phyloP scores from a whole-genome alignment of 2,329 filamentous ascomycete genomes.

The Aspergillus terreus region DNA sequence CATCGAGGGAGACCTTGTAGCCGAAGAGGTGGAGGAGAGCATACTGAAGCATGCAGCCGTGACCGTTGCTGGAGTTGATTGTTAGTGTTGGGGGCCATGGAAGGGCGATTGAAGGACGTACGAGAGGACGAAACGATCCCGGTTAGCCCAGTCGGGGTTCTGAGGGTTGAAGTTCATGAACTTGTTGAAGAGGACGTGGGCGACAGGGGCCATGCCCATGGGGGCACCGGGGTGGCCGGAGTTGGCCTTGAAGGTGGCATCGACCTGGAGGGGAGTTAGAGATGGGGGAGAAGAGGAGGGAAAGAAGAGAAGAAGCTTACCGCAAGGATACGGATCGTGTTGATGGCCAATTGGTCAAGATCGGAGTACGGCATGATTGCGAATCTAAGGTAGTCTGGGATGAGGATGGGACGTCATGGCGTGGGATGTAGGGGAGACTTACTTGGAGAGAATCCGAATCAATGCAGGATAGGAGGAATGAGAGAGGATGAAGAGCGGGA shows the following conservation, averaged over 20 bases:
- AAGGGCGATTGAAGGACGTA: slow-evolving; percentile 53
- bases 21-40: slow-evolving; percentile 95
- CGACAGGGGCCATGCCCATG: slow-evolving; percentile 92
- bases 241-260: slow-evolving; percentile 95
- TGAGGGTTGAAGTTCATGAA: slow-evolving; percentile 99
- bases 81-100: slow-evolving; percentile 6
- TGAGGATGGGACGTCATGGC: slow-evolving; percentile 5
- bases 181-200: slow-evolving; percentile 97
- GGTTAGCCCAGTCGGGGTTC: slow-evolving; percentile 95
- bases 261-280: slow-evolving; percentile 60
- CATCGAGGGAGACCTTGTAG: slow-evolving; percentile 80
- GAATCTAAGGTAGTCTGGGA: slow-evolving; percentile 16
- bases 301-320: slow-evolving; percentile 57
- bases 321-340: slow-evolving; percentile 94
- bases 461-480: slow-evolving; percentile 17
- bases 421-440: slow-evolving; percentile 5
- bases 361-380: slow-evolving; percentile 82
- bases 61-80: slow-evolving; percentile 71
- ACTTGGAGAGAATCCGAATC: slow-evolving; percentile 12
- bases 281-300: slow-evolving; percentile 1
- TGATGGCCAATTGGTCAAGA: slow-evolving; percentile 85
- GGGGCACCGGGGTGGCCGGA: slow-evolving; percentile 98
- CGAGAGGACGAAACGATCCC: slow-evolving; percentile 98
- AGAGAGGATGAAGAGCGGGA: slow-evolving; percentile 17
- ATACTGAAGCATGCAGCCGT: slow-evolving; percentile 99